A percentile compares a stretch with the other conserved stretches of the same genome.
Evolutionary conservation across 495 filamentous ascomycete species (phyloP).

Genomic region (Friedmanniomyces simplex): DNA sequence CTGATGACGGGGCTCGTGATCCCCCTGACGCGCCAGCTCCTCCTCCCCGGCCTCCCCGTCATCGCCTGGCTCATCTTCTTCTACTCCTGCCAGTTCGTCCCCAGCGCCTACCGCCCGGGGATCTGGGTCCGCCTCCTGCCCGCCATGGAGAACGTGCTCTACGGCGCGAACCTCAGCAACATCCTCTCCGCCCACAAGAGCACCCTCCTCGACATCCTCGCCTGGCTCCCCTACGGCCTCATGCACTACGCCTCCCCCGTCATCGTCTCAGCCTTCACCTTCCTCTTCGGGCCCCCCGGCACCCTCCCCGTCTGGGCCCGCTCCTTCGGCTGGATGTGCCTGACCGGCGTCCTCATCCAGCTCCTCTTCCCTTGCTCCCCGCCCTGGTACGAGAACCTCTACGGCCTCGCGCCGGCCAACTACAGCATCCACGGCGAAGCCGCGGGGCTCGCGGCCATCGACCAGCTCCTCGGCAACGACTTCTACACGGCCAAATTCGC

Average conservation of each 20-base stretch:
- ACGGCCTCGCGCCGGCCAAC: slow-evolving; percentile 79
- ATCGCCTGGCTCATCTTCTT: slow-evolving; percentile 78
- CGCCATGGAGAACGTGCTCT: slow-evolving; percentile 92
- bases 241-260: slow-evolving; percentile 77
- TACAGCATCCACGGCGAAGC: slow-evolving; percentile 83
- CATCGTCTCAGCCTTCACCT: slow-evolving; percentile 64
- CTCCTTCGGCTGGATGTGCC: slow-evolving; percentile 85
- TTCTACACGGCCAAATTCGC: slow-evolving; percentile 85
- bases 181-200: slow-evolving; percentile 82
- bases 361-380: slow-evolving; percentile 84
- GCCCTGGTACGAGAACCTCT: slow-evolving; percentile 85
- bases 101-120: slow-evolving; percentile 69
- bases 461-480: slow-evolving; percentile 76
- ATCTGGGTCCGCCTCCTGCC: slow-evolving; percentile 94
- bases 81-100: slow-evolving; percentile 85
- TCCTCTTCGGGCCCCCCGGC: slow-evolving; percentile 78
- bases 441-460: slow-evolving; percentile 79
- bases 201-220: slow-evolving; percentile 70
- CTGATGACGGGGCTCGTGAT: slow-evolving; percentile 61
- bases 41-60: slow-evolving; percentile 76
- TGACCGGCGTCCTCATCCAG: slow-evolving; percentile 75
- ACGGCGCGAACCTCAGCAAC: slow-evolving; percentile 91
- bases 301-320: slow-evolving; percentile 74
- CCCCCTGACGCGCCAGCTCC: slow-evolving; percentile 85
- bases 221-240: slow-evolving; percentile 88